Base-by-base conservation (phyloP, 2,329 filamentous ascomycete species). In the Penicillium oxalicum region DNA sequence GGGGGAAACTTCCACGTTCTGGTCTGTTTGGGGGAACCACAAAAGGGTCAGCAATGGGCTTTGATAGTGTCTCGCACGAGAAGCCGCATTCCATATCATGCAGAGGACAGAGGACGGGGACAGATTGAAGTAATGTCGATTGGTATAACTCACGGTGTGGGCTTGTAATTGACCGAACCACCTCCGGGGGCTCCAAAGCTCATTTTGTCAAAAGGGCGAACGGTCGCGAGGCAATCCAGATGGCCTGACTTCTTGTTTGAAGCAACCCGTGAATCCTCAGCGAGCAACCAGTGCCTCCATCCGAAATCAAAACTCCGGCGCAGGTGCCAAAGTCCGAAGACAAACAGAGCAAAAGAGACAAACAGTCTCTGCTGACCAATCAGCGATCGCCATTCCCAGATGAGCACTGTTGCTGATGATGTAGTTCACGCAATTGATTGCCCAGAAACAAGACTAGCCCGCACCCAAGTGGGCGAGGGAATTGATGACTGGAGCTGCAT, bases 1-100 rank as follows among this genome's bases (percentile, higher is more conserved):
- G 82, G n/a, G 91, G 91, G 65, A 97, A 97, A 61, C 88, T 94
- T 48, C 91, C 91, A 61, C 91, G 84, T 68, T 96, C 87, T 4
- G 91, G 91, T 49, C 88, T 93, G 58, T 33, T 49, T 2, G 29
- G 26, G 2, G 6, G 8, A 44, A 32, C 8, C 13, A 35, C 24
- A 12, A 55, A 1, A 9, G 3, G 5, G 24, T 34, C 40, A 40
- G 35, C 28, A 35, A 9, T 27, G 8, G 11, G 11, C 8, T 32
- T 4, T 3, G 11, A 2, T 8, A 5, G 29, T 11, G 29, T 8
- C 3, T 32, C 29, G 29, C 29, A 4, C 29, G 11, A 32, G 29
- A 11, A 32, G 7, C 29, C 11, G 7, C 29, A 32, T 4, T 32
- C 29, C 18, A 18, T 18, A 18, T 18, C 18, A 18, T 32, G 29